Evolutionary conservation across 164 flowering plant species (phyloP), one percentile per base, ranked within the genome.

Genomic region (Vitis amurensis): DNA sequence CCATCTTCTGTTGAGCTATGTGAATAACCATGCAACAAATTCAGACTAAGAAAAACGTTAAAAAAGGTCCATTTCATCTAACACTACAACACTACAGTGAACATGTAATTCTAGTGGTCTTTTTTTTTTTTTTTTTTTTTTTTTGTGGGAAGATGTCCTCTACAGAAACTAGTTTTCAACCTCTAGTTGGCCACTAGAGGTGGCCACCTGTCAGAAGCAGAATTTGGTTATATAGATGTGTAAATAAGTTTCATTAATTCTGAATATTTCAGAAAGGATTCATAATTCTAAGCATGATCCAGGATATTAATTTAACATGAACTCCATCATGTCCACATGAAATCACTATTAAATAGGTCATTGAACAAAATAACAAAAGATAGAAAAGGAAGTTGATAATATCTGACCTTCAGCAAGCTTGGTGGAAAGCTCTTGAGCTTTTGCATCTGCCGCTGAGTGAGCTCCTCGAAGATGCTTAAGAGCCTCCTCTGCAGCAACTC

Each of bases 401-500:
- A 73, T 66, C 75, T 61, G 71, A 95, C 99, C 97, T 90, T 91
- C 92, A 57, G 80, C 80, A 64, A 93, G 90, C 78, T 90, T 88
- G 52, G 68, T 72, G 57, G 94, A 81, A 61, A 93, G 87, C 74
- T 90, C 93, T 67, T 84, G 90, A 30, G 88, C 90, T 78, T 79
- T 90, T 17, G 88, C 76, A 84, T 95, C 99, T 30, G 99, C 92
- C 68, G 93, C 98, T 12, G 80, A 76, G 77, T 81, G 74, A 50
- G 76, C 86, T 31, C 69, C 73, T 50, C 74, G 87, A 23, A 95
- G 87, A 87, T 93, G 98, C 85, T 81, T 82, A 78, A 95, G 63
- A 74, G 99, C 99, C 71, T 80, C 80, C 79, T 95, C 99, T 15
- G 99, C 94, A 59, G 98, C 98, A 71, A 53, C 57, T 17, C 96